Evolutionary conservation across 2,329 filamentous ascomycete genomes (phyloP).

Genomic region (Knoxdaviesia proteae): DNA sequence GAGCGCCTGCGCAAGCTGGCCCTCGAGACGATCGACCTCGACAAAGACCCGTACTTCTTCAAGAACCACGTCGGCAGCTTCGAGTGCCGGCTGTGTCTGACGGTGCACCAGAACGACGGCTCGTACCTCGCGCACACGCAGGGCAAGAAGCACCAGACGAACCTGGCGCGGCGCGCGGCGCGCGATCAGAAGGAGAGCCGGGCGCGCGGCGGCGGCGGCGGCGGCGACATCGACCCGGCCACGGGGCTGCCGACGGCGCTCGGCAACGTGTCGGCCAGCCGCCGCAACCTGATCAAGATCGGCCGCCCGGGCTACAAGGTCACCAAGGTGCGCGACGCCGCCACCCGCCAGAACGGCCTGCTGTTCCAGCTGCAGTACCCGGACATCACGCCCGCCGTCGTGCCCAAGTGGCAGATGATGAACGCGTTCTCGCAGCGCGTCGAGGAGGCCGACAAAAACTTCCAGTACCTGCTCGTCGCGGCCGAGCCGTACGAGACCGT

Average conservation of each 20-base stretch:
- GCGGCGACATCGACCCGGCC: constrained; percentile 40
- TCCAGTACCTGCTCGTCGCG: constrained; percentile 84
- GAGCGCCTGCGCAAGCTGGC: constrained; percentile 95
- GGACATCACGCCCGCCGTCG: constrained; percentile 56
- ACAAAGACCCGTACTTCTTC: constrained; percentile 99
- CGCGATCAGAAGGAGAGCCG: constrained; percentile 82
- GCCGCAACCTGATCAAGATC: constrained; percentile 80
- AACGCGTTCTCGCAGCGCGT: constrained; percentile 91
- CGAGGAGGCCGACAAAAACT: constrained; percentile 84
- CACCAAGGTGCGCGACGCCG: constrained; percentile 79
- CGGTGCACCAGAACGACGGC: constrained; percentile 96
- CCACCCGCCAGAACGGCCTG: constrained; percentile 72
- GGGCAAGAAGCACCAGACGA: constrained; percentile 96
- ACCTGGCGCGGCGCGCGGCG: constrained; percentile 86
- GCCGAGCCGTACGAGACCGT: constrained; percentile 97
- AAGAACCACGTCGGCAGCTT: constrained; percentile 98
- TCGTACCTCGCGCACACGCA: constrained; percentile 98
- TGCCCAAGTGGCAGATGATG: constrained; percentile 86
- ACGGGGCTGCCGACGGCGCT: constrained; percentile 55
- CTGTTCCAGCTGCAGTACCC: constrained; percentile 96
- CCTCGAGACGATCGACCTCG: constrained; percentile 94
- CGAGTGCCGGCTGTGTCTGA: constrained; percentile 90
- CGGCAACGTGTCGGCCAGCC: constrained; percentile 45
- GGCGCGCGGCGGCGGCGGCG: constrained; percentile 20
- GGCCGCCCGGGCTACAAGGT: constrained; percentile 94